phyloP scores from a whole-genome alignment of 192 early-diverging fungal species.

The Backusella australiensis region DNA sequence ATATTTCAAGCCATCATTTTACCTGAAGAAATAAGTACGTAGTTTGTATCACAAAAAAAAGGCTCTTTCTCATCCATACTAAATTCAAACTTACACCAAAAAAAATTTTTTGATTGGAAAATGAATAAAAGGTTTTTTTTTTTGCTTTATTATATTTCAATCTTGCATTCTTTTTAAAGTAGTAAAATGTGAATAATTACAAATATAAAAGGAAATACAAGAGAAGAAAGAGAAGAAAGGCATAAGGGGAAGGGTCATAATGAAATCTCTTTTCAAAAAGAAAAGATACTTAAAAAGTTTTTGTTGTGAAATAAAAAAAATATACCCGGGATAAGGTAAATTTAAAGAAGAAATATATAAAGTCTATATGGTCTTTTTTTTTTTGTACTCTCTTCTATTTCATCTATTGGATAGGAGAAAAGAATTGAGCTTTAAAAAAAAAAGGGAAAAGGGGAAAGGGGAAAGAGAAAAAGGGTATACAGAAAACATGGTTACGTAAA shows the following conservation, averaged over 20 bases:
- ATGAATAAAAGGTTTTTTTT: neutral
- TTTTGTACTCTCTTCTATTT: slow-evolving; percentile 1
- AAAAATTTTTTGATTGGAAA: neutral
- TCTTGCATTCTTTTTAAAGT: neutral
- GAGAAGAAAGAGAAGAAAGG: neutral
- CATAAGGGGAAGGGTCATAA: neutral
- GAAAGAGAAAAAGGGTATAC: slow-evolving; percentile 13
- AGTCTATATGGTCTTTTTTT: neutral
- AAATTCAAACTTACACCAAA: neutral
- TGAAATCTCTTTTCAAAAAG: slow-evolving; percentile 2
- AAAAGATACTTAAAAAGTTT: neutral
- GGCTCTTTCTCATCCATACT: neutral
- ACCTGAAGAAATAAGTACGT: neutral
- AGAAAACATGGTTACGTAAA: slow-evolving; percentile 12
- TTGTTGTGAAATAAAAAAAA: slow-evolving; percentile 1
- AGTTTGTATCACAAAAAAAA: neutral
- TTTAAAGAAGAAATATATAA: neutral
- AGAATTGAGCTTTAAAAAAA: neutral
- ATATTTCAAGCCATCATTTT: neutral
- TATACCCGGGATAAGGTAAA: neutral
- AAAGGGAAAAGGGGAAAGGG: neutral
- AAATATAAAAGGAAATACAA: neutral
- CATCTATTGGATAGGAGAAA: neutral
- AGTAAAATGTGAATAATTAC: neutral
- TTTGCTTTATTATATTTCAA: slow-evolving; percentile 2